A percentile compares a stretch with the other conserved stretches of the same genome.
Evolutionary conservation across 1,284 basidiomycete species (phyloP).

Genomic region (Puccinia triticina): DNA sequence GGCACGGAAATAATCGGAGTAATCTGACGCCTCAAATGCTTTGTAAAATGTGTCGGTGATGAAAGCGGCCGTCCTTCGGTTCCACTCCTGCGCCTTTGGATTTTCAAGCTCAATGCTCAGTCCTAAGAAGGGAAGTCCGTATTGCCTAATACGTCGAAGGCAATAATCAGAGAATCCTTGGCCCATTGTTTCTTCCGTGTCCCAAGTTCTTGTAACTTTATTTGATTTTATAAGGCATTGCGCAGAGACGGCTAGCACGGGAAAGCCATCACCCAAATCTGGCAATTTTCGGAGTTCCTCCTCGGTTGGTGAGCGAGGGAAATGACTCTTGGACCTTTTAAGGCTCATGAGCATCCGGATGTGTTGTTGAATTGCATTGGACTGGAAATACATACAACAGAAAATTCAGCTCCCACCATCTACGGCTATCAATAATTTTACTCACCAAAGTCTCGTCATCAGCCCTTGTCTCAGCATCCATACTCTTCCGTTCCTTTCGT

Average conservation of each 20-base stretch:
- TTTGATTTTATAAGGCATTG: not conserved
- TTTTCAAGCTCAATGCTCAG: not conserved
- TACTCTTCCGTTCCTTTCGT: not conserved
- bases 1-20: not conserved
- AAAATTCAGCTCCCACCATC: not conserved
- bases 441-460: conserved; percentile 14
- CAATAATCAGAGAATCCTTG: not conserved
- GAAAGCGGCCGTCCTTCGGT: conserved; percentile 8
- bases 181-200: conserved; percentile 3
- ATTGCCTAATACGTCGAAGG: not conserved
- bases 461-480: not conserved
- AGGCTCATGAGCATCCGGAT: not conserved
- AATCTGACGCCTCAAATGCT: not conserved
- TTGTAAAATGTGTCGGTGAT: conserved; percentile 11
- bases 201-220: not conserved
- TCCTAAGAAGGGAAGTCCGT: conserved; percentile 19
- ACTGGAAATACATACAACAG: not conserved
- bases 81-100: conserved; percentile 30
- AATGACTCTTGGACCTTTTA: not conserved
- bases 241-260: not conserved
- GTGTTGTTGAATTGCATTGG: not conserved
- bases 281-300: conserved; percentile 17
- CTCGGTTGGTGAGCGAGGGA: conserved; percentile 8
- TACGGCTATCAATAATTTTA: not conserved
- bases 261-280: not conserved